Evolutionary conservation across 305 asterid genomes (phyloP), one percentile per base, ranked within the genome.

Genomic region (Euphrasia arctica): DNA sequence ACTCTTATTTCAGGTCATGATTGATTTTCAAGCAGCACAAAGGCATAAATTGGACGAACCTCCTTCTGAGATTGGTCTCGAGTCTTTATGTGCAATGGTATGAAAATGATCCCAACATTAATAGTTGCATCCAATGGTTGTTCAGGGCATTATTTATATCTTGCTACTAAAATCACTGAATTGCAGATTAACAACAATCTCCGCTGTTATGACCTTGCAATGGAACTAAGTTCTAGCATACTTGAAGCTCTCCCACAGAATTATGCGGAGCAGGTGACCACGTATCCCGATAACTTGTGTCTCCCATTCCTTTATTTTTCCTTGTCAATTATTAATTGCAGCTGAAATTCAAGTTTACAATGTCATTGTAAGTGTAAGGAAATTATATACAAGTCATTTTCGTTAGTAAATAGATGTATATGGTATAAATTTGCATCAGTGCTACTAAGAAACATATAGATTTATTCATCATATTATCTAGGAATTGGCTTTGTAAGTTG

Each of bases 41-140:
- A 82, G 82, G 83, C 79, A 88, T 74, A 88, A 85, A 81, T 73
- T 94, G 66, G 96, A 81, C 71, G 96, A 86, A 82, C 99, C 93
- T 81, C 96, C 96, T 75, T 90, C 98, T 57, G 99, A 94, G 81
- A 84, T 94, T 68, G 99, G 99, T 72, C 82, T 94, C 65, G 99
- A 90, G 84, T 88, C 89, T 74, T 66, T 94, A 54, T 90, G 99
- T 81, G 99, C 99, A 63, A 74, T 90, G 92, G 99, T 94, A 74
- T 57, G 80, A 67, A 54, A 69, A 59, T 56, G 63, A 67, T 70
- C 62, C 22, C 54, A 31, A 61, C 41, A 63, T 14, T 59, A 58
- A 18, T 58, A 51, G 54, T 62, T 47, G 54, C 58, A 7, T 28
- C 61, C 8, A 25, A 25, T 68, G n/a, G 47, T 60, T 34, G 13